Evolutionary conservation across 345 rosid species (phyloP).

Genomic region (Rhizophora mangle): DNA sequence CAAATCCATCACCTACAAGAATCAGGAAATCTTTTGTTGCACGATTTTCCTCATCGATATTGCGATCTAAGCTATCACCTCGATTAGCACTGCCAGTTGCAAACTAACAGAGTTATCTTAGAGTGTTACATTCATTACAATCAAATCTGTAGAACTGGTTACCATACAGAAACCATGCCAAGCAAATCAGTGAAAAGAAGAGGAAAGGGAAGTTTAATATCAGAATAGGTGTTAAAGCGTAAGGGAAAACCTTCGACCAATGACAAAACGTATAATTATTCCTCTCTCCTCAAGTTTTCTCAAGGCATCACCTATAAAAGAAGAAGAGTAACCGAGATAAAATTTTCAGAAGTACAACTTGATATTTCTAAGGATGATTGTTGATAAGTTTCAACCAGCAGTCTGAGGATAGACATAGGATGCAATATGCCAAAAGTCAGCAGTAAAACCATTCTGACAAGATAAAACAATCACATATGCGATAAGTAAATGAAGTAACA

Average conservation of each 20-base stretch:
- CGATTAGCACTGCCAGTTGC: slow-evolving; percentile 73
- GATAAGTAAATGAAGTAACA: too few relatives aligned
- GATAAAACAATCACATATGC: too few relatives aligned
- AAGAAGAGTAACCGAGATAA: background rate
- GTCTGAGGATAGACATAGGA: background rate
- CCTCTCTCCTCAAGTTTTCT: slow-evolving; percentile 90
- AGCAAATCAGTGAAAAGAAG: slow-evolving; percentile 3
- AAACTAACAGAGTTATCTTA: slow-evolving; percentile 18
- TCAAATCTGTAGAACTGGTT: slow-evolving; percentile 4
- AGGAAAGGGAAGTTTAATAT: background rate
- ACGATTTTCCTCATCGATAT: slow-evolving; percentile 67
- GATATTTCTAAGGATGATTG: background rate
- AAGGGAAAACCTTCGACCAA: slow-evolving; percentile 82
- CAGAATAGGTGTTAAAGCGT: slow-evolving; percentile 19
- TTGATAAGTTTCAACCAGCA: background rate
- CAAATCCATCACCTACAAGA: slow-evolving; percentile 54
- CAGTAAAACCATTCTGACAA: background rate
- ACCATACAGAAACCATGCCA: slow-evolving; percentile 8
- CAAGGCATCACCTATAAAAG: slow-evolving; percentile 62
- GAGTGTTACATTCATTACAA: slow-evolving; percentile 2
- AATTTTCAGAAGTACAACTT: background rate
- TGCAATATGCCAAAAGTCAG: background rate
- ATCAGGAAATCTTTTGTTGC: slow-evolving; percentile 72
- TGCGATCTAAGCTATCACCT: slow-evolving; percentile 94
- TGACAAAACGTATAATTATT: slow-evolving; percentile 77